Conservation (phyloP, 1,139 yeast genomes). For the Kluyveromyces sp. region DNA sequence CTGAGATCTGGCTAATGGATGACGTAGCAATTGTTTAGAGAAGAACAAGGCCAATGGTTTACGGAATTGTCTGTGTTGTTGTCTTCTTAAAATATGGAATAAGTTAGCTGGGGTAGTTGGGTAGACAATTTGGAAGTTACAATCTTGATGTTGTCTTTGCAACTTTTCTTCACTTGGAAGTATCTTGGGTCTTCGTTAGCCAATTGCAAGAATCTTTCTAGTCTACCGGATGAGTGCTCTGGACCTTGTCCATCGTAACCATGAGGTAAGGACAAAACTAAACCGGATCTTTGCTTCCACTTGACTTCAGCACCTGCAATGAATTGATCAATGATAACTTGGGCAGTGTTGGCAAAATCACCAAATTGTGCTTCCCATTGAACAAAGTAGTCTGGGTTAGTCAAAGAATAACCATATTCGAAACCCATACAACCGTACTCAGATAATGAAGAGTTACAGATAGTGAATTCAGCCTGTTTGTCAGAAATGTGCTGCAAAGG, state of each 20-base stretch:
- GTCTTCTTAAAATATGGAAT: constrained; percentile 97
- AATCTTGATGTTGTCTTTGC: constrained; percentile 96
- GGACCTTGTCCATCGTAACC: constrained; percentile 99
- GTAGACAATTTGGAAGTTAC: constrained; percentile 96
- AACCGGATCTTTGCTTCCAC: constrained; percentile 98
- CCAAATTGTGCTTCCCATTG: constrained; percentile 99
- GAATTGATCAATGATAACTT: constrained; percentile 94
- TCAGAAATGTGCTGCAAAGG: constrained; percentile 76
- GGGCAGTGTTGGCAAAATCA: constrained; percentile 99
- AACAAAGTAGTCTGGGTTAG: constrained; percentile 93
- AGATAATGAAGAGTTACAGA: constrained; percentile 93
- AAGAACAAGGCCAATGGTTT: constrained; percentile 86
- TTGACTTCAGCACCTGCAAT: constrained; percentile 95
- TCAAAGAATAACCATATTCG: constrained; percentile 97
- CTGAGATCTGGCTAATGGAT: constrained; percentile 89
- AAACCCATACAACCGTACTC: constrained; percentile 99
- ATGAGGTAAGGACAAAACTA: constrained; percentile 92
- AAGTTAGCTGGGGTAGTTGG: constrained; percentile 97
- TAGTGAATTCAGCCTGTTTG: constrained; percentile 79
- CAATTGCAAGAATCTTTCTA: constrained; percentile 93
- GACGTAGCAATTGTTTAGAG: constrained; percentile 92
- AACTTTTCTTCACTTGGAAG: constrained; percentile 82
- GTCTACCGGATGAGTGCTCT: constrained; percentile 96
- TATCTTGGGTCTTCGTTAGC: constrained; percentile 92
- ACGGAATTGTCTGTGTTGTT: constrained; percentile 98